A percentile compares a stretch with the other conserved stretches of the same genome.
phyloP scores from a whole-genome alignment of 306 rosid species.

The Spatholobus suberectus region DNA sequence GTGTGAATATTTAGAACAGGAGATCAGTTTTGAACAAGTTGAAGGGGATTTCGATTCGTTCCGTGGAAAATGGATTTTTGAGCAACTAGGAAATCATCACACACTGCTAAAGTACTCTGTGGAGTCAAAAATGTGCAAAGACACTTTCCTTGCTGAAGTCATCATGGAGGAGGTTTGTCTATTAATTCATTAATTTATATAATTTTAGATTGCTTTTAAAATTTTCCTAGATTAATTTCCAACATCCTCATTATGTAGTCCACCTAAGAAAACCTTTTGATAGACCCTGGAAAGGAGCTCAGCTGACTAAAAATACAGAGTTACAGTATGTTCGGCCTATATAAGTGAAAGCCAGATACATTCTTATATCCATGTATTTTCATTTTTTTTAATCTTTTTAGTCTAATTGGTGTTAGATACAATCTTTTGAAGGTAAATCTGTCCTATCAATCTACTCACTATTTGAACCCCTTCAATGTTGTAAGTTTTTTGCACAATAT shows the following conservation, averaged over 20 bases:
- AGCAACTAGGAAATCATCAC: constrained; percentile 91
- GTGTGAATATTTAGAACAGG: constrained; percentile 73
- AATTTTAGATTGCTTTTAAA: neutral
- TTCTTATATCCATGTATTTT: neutral
- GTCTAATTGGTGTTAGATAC: neutral
- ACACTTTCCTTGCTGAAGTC: constrained; percentile 85
- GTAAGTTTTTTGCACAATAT: neutral
- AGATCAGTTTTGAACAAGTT: constrained; percentile 83
- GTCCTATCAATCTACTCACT: neutral
- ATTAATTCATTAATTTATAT: neutral
- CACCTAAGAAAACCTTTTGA: neutral
- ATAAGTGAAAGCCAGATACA: neutral
- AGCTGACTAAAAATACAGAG: neutral
- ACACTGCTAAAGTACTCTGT: constrained; percentile 81
- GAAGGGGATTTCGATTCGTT: constrained; percentile 91
- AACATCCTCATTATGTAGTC: constrained; percentile 8
- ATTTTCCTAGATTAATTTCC: neutral
- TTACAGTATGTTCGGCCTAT: neutral
- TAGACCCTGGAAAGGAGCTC: neutral
- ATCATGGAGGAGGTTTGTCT: constrained; percentile 84
- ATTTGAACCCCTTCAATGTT: neutral
- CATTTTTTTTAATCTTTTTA: neutral
- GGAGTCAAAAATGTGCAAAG: constrained; percentile 86
- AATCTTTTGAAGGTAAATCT: neutral
- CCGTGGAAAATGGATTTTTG: constrained; percentile 80